phyloP scores from a whole-genome alignment of 2,329 filamentous ascomycete genomes.

The Emmonsia crescens region DNA sequence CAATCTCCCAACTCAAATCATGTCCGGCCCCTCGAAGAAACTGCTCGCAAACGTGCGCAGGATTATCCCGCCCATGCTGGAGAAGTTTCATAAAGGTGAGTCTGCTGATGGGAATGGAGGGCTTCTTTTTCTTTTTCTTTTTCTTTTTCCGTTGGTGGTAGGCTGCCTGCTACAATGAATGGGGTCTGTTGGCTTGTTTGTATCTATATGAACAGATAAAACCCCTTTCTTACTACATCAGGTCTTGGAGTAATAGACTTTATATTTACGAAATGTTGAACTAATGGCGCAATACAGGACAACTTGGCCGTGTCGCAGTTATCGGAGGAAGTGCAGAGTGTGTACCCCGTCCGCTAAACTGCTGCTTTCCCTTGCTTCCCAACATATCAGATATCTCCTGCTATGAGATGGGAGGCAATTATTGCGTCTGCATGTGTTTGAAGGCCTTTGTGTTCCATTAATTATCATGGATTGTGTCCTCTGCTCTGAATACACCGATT shows the following conservation, averaged over 20 bases:
- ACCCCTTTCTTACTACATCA: not conserved
- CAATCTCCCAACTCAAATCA: slow-evolving; percentile 20
- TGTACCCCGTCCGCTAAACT: slow-evolving; percentile 7
- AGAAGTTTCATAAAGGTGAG: slow-evolving; percentile 89
- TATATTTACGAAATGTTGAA: slow-evolving; percentile 4
- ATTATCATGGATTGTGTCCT: not conserved
- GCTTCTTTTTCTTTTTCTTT: not conserved
- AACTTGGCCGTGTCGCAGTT: slow-evolving; percentile 82
- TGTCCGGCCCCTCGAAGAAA: slow-evolving; percentile 62
- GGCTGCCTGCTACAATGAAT: not conserved
- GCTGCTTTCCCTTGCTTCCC: not conserved
- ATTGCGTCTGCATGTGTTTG: not conserved
- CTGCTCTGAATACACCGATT: not conserved
- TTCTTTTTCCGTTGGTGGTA: not conserved
- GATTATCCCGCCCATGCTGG: slow-evolving; percentile 88
- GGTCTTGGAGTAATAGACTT: not conserved
- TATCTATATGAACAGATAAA: not conserved
- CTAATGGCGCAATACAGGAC: slow-evolving; percentile 46
- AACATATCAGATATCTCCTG: not conserved
- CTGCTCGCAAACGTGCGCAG: slow-evolving; percentile 71
- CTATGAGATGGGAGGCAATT: not conserved
- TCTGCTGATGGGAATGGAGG: not conserved
- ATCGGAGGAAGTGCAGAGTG: slow-evolving; percentile 86
- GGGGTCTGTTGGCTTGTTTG: not conserved
- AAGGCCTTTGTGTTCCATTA: not conserved